Evolutionary conservation across 2,329 filamentous ascomycete species (phyloP).

Genomic region (Neofusicoccum sp.): DNA sequence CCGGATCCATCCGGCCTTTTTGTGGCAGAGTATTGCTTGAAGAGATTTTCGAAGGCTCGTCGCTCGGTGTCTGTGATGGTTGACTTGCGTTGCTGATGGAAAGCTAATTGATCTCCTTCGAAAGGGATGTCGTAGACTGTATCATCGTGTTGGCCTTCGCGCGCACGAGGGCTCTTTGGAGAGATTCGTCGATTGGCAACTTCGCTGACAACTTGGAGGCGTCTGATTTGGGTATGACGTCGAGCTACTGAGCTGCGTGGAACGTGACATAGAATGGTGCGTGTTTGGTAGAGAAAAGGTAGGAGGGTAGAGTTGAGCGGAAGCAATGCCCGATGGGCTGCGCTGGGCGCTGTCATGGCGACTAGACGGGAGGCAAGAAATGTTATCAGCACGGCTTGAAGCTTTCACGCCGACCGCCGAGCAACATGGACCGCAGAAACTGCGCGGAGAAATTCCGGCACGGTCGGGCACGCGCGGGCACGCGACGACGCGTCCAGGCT

Average conservation of each 20-base stretch:
- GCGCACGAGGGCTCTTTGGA: neutral
- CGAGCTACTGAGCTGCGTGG: neutral
- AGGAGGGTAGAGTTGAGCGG: conserved; percentile 44
- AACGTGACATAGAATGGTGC: conserved; percentile 51
- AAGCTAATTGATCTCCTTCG: conserved; percentile 37
- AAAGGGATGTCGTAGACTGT: conserved; percentile 22
- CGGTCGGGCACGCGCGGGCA: conserved; percentile 7
- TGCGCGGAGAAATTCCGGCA: neutral
- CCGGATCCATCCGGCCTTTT: too few species aligned
- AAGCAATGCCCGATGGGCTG: neutral
- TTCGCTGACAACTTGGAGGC: conserved; percentile 8
- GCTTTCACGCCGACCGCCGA: neutral
- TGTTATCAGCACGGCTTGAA: neutral
- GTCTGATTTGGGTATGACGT: neutral
- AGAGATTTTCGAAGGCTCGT: conserved; percentile 27
- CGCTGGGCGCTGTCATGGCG: neutral
- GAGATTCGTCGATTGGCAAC: neutral
- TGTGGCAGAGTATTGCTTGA: neutral
- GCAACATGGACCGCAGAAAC: neutral
- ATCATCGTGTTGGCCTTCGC: neutral
- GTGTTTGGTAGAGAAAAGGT: conserved; percentile 72
- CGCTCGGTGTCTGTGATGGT: conserved; percentile 38
- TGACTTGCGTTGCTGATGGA: conserved; percentile 24
- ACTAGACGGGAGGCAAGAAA: neutral
- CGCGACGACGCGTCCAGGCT: conserved; percentile 15